Evolutionary conservation across 169 alveolate species (phyloP).

Genomic region (Plasmodium blacklocki): DNA sequence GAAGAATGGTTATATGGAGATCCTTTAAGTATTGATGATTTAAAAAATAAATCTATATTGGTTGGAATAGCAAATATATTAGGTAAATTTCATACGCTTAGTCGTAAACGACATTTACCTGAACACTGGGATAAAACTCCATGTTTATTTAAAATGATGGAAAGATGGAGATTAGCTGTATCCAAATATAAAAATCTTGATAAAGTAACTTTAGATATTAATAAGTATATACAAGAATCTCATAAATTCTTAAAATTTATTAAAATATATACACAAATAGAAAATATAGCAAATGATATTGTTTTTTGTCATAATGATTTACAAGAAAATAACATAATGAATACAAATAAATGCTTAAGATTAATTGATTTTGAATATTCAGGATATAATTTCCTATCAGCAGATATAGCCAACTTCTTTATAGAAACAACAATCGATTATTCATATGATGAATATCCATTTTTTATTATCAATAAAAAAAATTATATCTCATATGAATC

Average conservation of each 20-base stretch:
- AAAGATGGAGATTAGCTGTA: conserved; percentile 73
- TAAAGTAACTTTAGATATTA: conserved; percentile 40
- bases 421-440: conserved; percentile 84
- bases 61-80: conserved; percentile 80
- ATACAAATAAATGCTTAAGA: conserved; percentile 77
- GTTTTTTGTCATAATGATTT: conserved; percentile 87
- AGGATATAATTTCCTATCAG: conserved; percentile 83
- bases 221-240: conserved; percentile 52
- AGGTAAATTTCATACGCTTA: conserved; percentile 74
- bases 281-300: conserved; percentile 77
- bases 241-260: conserved; percentile 65
- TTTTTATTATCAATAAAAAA: conserved; percentile 76
- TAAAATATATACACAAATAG: conserved; percentile 49
- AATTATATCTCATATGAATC: conserved; percentile 82
- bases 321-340: conserved; percentile 85
- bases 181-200: conserved; percentile 41
- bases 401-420: conserved; percentile 85
- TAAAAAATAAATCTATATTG: conserved; percentile 78
- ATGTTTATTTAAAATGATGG: conserved; percentile 52
- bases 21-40: conserved; percentile 78
- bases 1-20: conserved; percentile 88
- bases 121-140: conserved; percentile 81
- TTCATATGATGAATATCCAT: conserved; percentile 79
- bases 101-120: conserved; percentile 44
- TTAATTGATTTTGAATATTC: conserved; percentile 87